Conservation (phyloP, 1,284 basidiomycete species). For the Marasmius oreades region DNA sequence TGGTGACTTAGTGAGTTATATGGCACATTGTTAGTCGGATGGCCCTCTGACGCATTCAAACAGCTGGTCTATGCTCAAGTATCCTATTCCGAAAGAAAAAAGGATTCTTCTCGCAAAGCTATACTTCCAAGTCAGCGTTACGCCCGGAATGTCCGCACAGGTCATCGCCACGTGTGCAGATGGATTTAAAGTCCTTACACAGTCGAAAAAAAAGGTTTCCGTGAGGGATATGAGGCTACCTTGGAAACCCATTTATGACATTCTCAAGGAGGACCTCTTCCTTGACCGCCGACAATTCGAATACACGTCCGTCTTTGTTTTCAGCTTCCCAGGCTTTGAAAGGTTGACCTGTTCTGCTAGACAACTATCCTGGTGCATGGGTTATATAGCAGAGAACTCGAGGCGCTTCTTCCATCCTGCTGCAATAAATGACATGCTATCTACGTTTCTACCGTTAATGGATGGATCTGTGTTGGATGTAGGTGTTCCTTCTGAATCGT, state of each 20-base stretch:
- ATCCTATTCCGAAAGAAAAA: slow-evolving; percentile 80
- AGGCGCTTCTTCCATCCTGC: slow-evolving; percentile 90
- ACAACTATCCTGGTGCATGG: slow-evolving; percentile 79
- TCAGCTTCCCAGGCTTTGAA: neutral
- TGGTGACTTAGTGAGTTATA: slow-evolving; percentile 64
- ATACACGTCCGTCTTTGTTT: slow-evolving; percentile 53
- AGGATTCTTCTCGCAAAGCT: slow-evolving; percentile 76
- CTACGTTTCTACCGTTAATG: slow-evolving; percentile 72
- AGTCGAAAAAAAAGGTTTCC: slow-evolving; percentile 72
- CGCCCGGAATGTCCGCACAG: slow-evolving; percentile 60
- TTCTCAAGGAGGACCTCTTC: slow-evolving; percentile 81
- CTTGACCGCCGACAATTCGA: slow-evolving; percentile 81
- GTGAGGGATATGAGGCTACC: slow-evolving; percentile 84
- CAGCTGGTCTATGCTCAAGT: slow-evolving; percentile 82
- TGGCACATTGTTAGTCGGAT: neutral
- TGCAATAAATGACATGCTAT: slow-evolving; percentile 88
- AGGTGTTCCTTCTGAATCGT: slow-evolving; percentile 24
- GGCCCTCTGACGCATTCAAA: slow-evolving; percentile 1
- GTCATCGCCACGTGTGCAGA: slow-evolving; percentile 60
- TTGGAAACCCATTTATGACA: slow-evolving; percentile 84
- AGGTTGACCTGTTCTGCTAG: slow-evolving; percentile 31
- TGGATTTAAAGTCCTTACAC: slow-evolving; percentile 49
- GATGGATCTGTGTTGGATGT: slow-evolving; percentile 77
- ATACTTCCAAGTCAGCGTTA: slow-evolving; percentile 69
- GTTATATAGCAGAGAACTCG: slow-evolving; percentile 79